Conservation (phyloP, 2,329 filamentous ascomycete genomes). For the Fusarium chaquense region DNA sequence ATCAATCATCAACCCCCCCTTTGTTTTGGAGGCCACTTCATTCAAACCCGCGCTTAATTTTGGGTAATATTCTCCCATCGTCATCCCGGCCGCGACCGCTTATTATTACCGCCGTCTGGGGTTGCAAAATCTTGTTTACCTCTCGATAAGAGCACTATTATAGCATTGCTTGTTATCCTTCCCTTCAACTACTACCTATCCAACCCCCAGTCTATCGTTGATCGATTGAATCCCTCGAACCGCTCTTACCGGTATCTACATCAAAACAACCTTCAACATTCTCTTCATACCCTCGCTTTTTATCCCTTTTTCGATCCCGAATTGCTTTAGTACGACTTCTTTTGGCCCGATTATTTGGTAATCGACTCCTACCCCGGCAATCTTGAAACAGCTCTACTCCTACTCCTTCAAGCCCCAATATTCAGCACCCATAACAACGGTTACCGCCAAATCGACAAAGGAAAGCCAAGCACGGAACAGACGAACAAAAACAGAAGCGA, state of each 20-base stretch:
- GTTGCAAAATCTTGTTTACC: conserved; percentile 38
- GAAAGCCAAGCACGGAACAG: conserved; percentile 24
- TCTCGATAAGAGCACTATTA: conserved; percentile 8
- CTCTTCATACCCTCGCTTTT: conserved; percentile 43
- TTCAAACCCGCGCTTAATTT: conserved; percentile 30
- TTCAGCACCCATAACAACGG: conserved; percentile 38
- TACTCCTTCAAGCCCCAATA: conserved; percentile 6
- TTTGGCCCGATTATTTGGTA: conserved; percentile 39
- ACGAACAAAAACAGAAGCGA: conserved; percentile 41
- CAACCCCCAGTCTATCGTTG: conserved; percentile 42
- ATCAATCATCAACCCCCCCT: conserved; percentile 4
- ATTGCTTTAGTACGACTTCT: conserved; percentile 38
- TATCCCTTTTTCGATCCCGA: conserved; percentile 42
- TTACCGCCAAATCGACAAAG: conserved; percentile 30
- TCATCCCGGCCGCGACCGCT: conserved; percentile 34
- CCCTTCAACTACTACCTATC: conserved; percentile 11
- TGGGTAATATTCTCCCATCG: conserved; percentile 30
- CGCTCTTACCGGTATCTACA: conserved; percentile 9
- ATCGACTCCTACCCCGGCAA: conserved; percentile 42
- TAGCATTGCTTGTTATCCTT: conserved; percentile 17
- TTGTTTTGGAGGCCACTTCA: conserved; percentile 35
- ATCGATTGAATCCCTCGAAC: conserved; percentile 39
- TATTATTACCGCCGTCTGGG: conserved; percentile 22
- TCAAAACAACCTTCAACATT: conserved; percentile 28
- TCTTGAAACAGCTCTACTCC: conserved; percentile 45